These are phyloP conservation scores for Larix sibirica DNA, from an alignment of 83 land plant genomes.

Conservation along the genomic window DNA sequence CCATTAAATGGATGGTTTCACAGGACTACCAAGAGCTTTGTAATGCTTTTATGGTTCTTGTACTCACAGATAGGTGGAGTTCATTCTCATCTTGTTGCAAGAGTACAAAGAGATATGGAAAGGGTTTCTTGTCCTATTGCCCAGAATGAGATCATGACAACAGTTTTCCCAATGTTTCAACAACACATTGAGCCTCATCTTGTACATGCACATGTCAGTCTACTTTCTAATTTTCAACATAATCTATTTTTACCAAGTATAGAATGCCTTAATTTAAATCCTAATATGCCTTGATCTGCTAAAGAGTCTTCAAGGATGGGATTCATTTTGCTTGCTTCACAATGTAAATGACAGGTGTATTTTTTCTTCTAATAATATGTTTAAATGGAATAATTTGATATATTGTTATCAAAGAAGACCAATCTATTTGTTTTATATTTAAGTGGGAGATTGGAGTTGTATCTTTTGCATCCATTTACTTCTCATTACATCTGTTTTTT, in stretches of 20 bases:
- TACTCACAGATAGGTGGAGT: conserved; percentile 94
- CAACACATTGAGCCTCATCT: conserved; percentile 98
- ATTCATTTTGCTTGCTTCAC: background rate
- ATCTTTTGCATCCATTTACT: background rate
- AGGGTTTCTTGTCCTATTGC: conserved; percentile 67
- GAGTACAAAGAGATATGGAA: conserved; percentile 90
- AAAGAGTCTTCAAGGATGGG: background rate
- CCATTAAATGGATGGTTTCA: background rate
- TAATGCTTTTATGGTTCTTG: background rate
- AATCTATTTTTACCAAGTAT: background rate
- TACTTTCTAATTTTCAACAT: background rate
- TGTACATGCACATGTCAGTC: conserved; percentile 94
- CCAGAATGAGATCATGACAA: conserved; percentile 92
- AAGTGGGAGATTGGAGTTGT: background rate
- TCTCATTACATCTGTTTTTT: conserved; percentile 12
- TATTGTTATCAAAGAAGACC: conserved; percentile 1
- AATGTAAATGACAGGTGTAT: background rate
- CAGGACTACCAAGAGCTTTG: background rate
- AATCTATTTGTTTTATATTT: no score
- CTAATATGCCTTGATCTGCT: background rate
- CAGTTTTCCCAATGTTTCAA: conserved; percentile 95
- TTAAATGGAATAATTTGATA: background rate
- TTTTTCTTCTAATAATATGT: background rate
- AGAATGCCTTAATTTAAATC: background rate
- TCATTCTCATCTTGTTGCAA: conserved; percentile 94